phyloP scores from a whole-genome alignment of 148 eudicot species.

The Chenopodium berlandieri region DNA sequence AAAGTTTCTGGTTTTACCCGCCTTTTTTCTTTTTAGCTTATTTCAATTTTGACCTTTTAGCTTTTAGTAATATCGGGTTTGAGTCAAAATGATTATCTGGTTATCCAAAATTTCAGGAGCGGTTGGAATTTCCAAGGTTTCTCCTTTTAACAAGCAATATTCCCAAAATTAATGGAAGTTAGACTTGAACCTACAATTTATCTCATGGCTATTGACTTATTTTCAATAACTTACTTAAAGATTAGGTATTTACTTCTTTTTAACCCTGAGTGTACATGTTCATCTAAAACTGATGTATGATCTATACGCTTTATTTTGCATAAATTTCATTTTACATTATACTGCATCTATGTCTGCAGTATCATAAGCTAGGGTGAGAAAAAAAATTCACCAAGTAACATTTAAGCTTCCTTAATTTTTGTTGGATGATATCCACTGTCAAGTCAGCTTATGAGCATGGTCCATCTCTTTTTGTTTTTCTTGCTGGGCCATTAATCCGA shows the following conservation, averaged over 20 bases:
- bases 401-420: too few relatives aligned
- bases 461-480: constrained; percentile 19
- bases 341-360: neutral
- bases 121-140: neutral
- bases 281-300: neutral
- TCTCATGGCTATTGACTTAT: too few relatives aligned
- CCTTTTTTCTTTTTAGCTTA: too few relatives aligned
- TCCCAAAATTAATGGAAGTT: neutral
- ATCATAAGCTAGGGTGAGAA: neutral
- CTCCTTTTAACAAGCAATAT: neutral
- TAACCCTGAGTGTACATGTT: neutral
- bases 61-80: neutral
- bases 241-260: neutral
- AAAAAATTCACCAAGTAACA: neutral
- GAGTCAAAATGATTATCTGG: neutral
- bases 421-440: neutral
- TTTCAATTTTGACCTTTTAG: neutral
- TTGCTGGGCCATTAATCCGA: constrained; percentile 15
- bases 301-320: too few relatives aligned
- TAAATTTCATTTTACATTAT: too few relatives aligned
- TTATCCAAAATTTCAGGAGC: neutral
- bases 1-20: too few relatives aligned
- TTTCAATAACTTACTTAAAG: neutral
- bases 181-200: neutral
- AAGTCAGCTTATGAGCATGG: constrained; percentile 21